phyloP scores from a whole-genome alignment of 345 rosid genomes.

The Salix arbutifolia region DNA sequence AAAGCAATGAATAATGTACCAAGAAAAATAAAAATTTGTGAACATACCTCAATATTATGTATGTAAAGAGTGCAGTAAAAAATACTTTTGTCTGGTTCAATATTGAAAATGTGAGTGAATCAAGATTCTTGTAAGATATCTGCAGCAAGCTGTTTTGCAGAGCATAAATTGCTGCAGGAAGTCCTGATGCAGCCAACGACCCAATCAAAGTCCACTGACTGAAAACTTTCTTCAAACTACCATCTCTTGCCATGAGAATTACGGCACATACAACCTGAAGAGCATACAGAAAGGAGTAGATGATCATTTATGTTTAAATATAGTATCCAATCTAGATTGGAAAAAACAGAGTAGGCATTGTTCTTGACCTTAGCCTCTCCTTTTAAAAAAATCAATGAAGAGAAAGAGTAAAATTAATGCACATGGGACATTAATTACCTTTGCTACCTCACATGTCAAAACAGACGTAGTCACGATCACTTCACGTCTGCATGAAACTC shows the following conservation, averaged over 20 bases:
- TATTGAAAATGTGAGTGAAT: conserved; percentile 88
- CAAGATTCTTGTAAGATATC: conserved; percentile 93
- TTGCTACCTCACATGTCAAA: conserved; percentile 78
- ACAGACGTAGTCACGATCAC: conserved; percentile 93
- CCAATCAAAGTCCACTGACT: conserved; percentile 80
- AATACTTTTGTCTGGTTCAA: conserved; percentile 95
- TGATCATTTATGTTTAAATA: neutral
- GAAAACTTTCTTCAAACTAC: conserved; percentile 56
- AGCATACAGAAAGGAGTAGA: neutral
- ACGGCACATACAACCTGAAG: conserved; percentile 70
- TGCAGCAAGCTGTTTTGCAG: conserved; percentile 97
- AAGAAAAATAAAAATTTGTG: neutral
- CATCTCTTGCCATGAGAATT: conserved; percentile 77
- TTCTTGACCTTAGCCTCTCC: no score
- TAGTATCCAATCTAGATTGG: no score
- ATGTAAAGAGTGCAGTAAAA: conserved; percentile 87
- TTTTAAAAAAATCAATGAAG: neutral
- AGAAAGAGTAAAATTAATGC: neutral
- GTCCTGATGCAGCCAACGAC: conserved; percentile 93
- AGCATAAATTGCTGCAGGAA: conserved; percentile 94
- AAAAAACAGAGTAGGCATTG: no score
- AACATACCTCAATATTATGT: conserved; percentile 66
- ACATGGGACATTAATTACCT: conserved; percentile 39
- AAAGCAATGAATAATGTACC: neutral
- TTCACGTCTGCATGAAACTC: conserved; percentile 47